phyloP scores from a whole-genome alignment of 371 early-diverging fungal genomes.

The Saksenaea oblongispora region DNA sequence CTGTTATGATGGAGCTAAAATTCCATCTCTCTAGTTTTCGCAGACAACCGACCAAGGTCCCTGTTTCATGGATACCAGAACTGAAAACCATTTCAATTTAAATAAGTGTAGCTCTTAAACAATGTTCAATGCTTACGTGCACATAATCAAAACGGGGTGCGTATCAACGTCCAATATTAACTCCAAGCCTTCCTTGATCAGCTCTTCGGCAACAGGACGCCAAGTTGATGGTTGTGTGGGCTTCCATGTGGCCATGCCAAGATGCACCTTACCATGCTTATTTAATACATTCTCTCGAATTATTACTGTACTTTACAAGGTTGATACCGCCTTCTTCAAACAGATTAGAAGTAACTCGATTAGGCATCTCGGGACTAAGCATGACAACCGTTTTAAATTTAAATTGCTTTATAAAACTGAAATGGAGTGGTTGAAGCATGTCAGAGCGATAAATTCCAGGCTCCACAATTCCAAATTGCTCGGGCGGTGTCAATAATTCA shows the following conservation, averaged over 20 bases:
- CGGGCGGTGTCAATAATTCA: conserved; percentile 69
- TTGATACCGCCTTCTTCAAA: conserved; percentile 79
- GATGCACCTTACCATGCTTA: conserved; percentile 50
- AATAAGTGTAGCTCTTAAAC: background rate
- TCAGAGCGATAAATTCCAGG: conserved; percentile 85
- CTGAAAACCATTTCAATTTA: conserved; percentile 19
- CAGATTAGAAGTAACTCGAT: conserved; percentile 74
- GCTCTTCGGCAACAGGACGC: conserved; percentile 93
- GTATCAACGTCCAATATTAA: conserved; percentile 71
- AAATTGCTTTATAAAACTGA: conserved; percentile 80
- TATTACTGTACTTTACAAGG: conserved; percentile 51
- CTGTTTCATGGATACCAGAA: conserved; percentile 80
- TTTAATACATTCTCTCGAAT: conserved; percentile 18
- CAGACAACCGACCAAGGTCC: conserved; percentile 89
- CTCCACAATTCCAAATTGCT: conserved; percentile 91
- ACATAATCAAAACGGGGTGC: conserved; percentile 89
- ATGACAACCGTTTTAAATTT: conserved; percentile 79
- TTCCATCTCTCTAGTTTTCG: conserved; percentile 94
- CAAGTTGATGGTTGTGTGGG: conserved; percentile 65
- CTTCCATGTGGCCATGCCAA: conserved; percentile 66
- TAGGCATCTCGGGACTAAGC: conserved; percentile 86
- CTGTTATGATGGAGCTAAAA: conserved; percentile 92
- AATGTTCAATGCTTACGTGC: conserved; percentile 66
- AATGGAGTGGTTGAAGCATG: conserved; percentile 70
- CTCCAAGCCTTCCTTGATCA: conserved; percentile 92